Base-by-base conservation (phyloP, 306 rosid species). In the Sphenostylis stenocarpa region DNA sequence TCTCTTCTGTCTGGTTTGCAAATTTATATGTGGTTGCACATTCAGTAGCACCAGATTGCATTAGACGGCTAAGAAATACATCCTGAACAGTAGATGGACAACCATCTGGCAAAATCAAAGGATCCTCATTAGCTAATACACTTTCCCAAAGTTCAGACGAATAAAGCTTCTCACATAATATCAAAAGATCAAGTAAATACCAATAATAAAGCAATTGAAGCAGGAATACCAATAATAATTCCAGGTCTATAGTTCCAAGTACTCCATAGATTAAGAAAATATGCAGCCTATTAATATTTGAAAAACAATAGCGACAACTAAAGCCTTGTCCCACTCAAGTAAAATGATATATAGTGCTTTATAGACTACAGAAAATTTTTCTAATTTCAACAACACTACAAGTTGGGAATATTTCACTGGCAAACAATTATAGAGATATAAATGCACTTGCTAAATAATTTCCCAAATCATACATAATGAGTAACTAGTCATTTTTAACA, bases 41-140 rank as follows among this genome's bases (percentile, higher is more conserved):
- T 88, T 93, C 91, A 48, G 97, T 94, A n/a, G 98, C 98, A 75
- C 93, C 97, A 55, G 88, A 88, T 77, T 91, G 88, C 67, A 91
- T 29, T 63, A 91, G 92, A 58, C 96, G 96, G 74, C 84, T 75
- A n/a, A 90, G 91, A 82, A 94, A 89, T 68, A 85, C 86, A 72
- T 88, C 94, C 80, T 88, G 88, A 76, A 86, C 87, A 17, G 78
- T 67, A 36, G 96, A 83, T 4, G 83, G 73, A 65, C 73, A 78
- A 72, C 89, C 90, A 86, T 83, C 98, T 94, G 86, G 67, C 69
- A 86, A 70, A 74, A 86, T 34, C 64, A 70, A 78, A 77, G 45
- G 39, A 73, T 12, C 43, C 51, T 74, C 71, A 41, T 77, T 60
- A 78, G 67, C 57, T 61, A 61, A 55, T 51, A 78, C 16, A 67